Evolutionary conservation across 257 asterid genomes (phyloP), one percentile per base, ranked within the genome.

Genomic region (Misopates orontium): DNA sequence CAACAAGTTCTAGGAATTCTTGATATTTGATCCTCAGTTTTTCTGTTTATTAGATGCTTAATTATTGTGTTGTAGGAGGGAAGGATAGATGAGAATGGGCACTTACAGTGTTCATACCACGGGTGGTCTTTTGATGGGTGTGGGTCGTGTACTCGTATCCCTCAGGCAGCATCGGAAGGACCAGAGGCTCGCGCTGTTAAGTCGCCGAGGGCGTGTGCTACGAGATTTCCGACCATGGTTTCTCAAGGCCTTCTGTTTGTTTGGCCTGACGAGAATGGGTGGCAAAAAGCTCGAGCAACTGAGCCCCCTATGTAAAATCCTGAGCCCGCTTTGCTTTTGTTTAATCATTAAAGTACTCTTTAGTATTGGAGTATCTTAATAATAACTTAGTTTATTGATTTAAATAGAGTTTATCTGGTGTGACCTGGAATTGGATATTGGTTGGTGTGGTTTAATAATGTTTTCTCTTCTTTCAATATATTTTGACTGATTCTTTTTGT

Each of bases 41-140:
- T 7, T 28, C 7, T 3, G 7, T 28, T 28, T n/a, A n/a, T n/a
- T 28, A 7, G 36, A 55, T 62, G 58, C 28, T 22, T 18, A 41
- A 68, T 4, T 61, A 68, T 57, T 73, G 41, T 66, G 62, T 60
- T 82, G 58, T 74, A 90, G 96, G 99, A 94, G 75, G 99, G 99
- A 56, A 90, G 99, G 68, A 70, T 94, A 76, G 99, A 90, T 66
- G 99, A 94, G 74, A 94, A 94, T 52, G 98, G 99, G 70, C 85
- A 90, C 67, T 86, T 94, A 83, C 99, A 94, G 89, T 90, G 99
- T 65, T 94, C 99, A 5, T 94, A 94, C 52, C 99, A 94, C 40
- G 98, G 99, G 8, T 94, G 98, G 99, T 94, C 99, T 11, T 94
- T 94, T 71, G 85, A 83, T 66, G 99, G 99, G 60, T 82, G 85